Conservation (phyloP, 1,284 basidiomycete genomes). For the Neonothopanus nambi region DNA sequence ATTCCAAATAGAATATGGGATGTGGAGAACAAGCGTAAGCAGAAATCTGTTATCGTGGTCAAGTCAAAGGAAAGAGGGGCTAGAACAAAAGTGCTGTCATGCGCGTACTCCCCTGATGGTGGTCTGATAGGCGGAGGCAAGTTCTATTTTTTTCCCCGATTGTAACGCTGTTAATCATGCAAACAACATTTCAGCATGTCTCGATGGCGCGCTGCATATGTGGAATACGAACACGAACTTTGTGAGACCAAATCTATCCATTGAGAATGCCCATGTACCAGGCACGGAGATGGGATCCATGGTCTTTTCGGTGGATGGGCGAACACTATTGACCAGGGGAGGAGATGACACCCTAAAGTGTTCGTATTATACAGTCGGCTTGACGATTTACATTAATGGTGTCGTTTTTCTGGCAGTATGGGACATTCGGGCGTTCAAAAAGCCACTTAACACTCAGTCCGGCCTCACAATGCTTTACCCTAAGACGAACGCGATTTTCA, state of each 20-base stretch:
- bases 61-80: conserved; percentile 97
- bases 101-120: conserved; percentile 86
- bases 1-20: conserved; percentile 82
- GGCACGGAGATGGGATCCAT: conserved; percentile 83
- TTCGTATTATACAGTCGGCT: conserved; percentile 45
- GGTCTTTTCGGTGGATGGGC: conserved; percentile 82
- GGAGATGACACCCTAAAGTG: conserved; percentile 94
- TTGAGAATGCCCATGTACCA: conserved; percentile 86
- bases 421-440: conserved; percentile 89
- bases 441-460: conserved; percentile 70
- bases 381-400: conserved; percentile 18
- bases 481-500: conserved; percentile 90
- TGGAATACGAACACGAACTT: conserved; percentile 95
- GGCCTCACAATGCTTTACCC: conserved; percentile 82
- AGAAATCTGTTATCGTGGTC: conserved; percentile 92
- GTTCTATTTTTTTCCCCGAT: conserved; percentile 28
- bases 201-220: conserved; percentile 90
- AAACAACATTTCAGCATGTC: conserved; percentile 73
- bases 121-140: conserved; percentile 83
- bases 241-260: conserved; percentile 82
- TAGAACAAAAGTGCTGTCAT: conserved; percentile 88
- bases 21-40: conserved; percentile 82
- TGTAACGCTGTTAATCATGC: conserved; percentile 13
- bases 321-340: conserved; percentile 82
- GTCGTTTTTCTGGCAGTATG: conserved; percentile 63